Evolutionary conservation across 2,329 filamentous ascomycete species (phyloP).

Genomic region (Cladorrhinum sp.): DNA sequence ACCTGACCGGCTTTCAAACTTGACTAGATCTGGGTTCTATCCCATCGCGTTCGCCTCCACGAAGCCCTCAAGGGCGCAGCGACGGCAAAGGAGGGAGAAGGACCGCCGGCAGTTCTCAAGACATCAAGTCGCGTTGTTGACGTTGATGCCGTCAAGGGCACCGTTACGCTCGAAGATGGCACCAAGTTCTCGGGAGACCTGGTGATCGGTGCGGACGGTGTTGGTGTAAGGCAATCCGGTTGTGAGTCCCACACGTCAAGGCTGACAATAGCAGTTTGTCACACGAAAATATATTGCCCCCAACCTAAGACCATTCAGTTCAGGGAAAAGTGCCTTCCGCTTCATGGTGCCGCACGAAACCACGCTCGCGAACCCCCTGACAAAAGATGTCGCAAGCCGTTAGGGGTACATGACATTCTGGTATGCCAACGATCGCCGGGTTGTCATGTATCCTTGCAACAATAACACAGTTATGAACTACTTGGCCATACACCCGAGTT

Average conservation of each 20-base stretch:
- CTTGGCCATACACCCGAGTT: slow-evolving; percentile 12
- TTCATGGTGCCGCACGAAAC: slow-evolving; percentile 43
- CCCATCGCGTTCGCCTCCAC: slow-evolving; percentile 52
- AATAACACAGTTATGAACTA: slow-evolving; percentile 19
- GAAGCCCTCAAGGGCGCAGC: slow-evolving; percentile 46
- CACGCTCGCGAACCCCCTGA: slow-evolving; percentile 6
- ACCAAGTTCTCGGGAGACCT: slow-evolving; percentile 44
- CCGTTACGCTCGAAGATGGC: slow-evolving; percentile 45
- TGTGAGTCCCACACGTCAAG: slow-evolving; percentile 11
- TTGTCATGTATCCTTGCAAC: slow-evolving; percentile 17
- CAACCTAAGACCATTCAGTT: slow-evolving; percentile 35
- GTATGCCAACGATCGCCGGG: slow-evolving; percentile 10
- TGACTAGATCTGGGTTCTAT: slow-evolving; percentile 43
- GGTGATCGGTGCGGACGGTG: slow-evolving; percentile 54
- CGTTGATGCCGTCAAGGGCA: slow-evolving; percentile 40
- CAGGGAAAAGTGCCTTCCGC: slow-evolving; percentile 54
- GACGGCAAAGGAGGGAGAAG: slow-evolving; percentile 34
- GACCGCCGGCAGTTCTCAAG: slow-evolving; percentile 37
- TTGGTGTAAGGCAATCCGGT: slow-evolving; percentile 36
- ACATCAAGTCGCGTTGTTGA: slow-evolving; percentile 42
- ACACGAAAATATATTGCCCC: slow-evolving; percentile 25
- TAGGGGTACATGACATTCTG: slow-evolving; percentile 14
- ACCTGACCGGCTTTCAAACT: neutral
- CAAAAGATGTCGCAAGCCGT: neutral
- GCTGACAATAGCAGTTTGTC: slow-evolving; percentile 27